Evolutionary conservation across 2,329 filamentous ascomycete species (phyloP).

Genomic region (Bertia moriformis): DNA sequence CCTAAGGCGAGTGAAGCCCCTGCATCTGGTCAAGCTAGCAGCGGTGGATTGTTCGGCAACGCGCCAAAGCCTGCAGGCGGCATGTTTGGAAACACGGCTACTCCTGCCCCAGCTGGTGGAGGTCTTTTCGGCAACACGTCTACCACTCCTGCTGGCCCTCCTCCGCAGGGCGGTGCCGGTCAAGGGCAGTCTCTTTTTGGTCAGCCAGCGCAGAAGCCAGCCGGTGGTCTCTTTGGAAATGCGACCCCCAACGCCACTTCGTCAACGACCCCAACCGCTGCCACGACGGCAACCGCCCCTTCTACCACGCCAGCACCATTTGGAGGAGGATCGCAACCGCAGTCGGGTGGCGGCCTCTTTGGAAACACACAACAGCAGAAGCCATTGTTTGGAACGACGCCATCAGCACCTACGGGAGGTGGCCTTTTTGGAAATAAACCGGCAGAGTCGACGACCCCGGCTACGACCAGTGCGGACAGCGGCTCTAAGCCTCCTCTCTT

Average conservation of each 20-base stretch:
- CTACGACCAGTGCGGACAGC: constrained; percentile 8
- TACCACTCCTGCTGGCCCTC: constrained; percentile 32
- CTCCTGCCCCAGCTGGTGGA: constrained; percentile 6
- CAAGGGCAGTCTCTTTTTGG: constrained; percentile 13
- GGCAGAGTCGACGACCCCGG: constrained; percentile 8
- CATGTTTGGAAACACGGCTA: constrained; percentile 13
- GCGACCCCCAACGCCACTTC: constrained; percentile 11
- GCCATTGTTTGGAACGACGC: neutral
- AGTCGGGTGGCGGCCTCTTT: constrained; percentile 12
- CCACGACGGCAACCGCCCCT: constrained; percentile 7
- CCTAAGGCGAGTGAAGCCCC: neutral
- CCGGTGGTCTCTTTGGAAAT: constrained; percentile 9
- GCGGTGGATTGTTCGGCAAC: neutral
- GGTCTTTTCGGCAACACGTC: constrained; percentile 22
- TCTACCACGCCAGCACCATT: constrained; percentile 11
- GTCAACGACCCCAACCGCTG: constrained; percentile 7
- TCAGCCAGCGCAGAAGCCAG: constrained; percentile 11
- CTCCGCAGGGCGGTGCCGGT: constrained; percentile 16
- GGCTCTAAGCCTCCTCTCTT: constrained; percentile 7
- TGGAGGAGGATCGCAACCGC: neutral
- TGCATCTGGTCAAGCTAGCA: neutral
- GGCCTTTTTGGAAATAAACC: constrained; percentile 9
- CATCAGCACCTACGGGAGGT: constrained; percentile 11
- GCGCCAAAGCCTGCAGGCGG: constrained; percentile 2
- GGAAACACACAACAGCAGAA: constrained; percentile 6